A percentile compares a stretch with the other conserved stretches of the same genome.
Evolutionary conservation across 2,329 filamentous ascomycete species (phyloP).

Genomic region (Paramyrothecium sp.): DNA sequence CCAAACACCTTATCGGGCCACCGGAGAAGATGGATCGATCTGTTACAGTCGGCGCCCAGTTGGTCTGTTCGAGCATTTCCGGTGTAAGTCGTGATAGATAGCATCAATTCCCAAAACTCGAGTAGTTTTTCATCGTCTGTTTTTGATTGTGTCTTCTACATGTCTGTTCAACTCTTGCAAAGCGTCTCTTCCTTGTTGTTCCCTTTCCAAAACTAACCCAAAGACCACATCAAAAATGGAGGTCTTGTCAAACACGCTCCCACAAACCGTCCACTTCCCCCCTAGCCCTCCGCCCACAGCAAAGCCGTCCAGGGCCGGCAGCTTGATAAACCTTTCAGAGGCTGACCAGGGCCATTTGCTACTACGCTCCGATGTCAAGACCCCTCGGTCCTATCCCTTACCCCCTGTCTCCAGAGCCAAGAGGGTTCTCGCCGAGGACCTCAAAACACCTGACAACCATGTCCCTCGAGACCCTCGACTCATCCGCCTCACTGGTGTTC

Average conservation of each 20-base stretch:
- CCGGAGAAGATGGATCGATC: neutral
- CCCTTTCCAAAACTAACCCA: neutral
- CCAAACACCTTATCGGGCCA: neutral
- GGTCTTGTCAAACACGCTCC: slow-evolving; percentile 12
- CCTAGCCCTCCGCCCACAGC: slow-evolving; percentile 39
- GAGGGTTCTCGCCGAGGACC: slow-evolving; percentile 69
- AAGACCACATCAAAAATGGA: slow-evolving; percentile 11
- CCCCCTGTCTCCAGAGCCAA: slow-evolving; percentile 64
- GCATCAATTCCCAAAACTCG: neutral
- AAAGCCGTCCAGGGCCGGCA: slow-evolving; percentile 32
- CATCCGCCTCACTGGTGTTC: slow-evolving; percentile 82
- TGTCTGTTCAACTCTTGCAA: neutral
- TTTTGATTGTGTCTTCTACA: neutral
- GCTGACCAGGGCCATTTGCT: neutral
- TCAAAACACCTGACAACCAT: slow-evolving; percentile 80
- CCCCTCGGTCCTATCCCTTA: slow-evolving; percentile 53
- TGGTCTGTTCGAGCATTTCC: neutral
- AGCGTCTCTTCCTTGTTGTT: neutral
- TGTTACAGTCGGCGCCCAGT: neutral
- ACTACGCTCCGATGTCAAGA: neutral
- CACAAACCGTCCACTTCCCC: slow-evolving; percentile 22
- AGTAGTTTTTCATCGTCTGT: neutral
- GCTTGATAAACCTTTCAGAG: slow-evolving; percentile 23
- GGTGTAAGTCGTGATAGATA: neutral
- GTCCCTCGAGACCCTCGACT: slow-evolving; percentile 77